Conservation (phyloP, 345 rosid genomes). For the Boechera retrofracta region DNA sequence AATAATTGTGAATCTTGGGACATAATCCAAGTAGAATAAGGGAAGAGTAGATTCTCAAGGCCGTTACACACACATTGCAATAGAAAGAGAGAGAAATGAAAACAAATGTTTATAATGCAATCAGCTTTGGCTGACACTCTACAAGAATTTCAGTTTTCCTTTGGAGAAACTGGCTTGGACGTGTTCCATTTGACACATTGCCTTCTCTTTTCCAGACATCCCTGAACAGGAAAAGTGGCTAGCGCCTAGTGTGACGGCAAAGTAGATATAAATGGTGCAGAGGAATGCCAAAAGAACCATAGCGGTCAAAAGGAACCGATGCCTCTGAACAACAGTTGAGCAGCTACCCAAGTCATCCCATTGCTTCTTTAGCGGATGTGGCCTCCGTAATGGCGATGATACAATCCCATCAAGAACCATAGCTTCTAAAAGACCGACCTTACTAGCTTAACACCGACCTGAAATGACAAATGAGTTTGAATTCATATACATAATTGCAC, state of each 20-base stretch:
- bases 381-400: conserved; percentile 76
- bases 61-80: conserved; percentile 28
- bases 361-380: conserved; percentile 67
- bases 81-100: conserved; percentile 18
- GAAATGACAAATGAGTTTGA: conserved; percentile 15
- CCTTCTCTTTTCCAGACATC: conserved; percentile 60
- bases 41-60: conserved; percentile 18
- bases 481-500: too few species aligned
- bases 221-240: conserved; percentile 64
- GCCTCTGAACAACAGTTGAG: conserved; percentile 71
- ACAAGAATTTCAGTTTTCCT: conserved; percentile 65
- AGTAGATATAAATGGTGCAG: conserved; percentile 91
- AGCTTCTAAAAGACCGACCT: background rate
- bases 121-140: conserved; percentile 32
- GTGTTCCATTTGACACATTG: conserved; percentile 61
- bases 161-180: conserved; percentile 55
- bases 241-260: conserved; percentile 85
- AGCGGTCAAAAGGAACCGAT: conserved; percentile 85
- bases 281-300: conserved; percentile 72
- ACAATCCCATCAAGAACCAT: conserved; percentile 82
- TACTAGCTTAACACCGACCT: conserved; percentile 24
- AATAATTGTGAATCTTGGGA: conserved; percentile 13
- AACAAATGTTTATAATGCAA: conserved; percentile 7
- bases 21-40: conserved; percentile 24
- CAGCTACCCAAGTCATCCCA: conserved; percentile 86